Evolutionary conservation across 1,139 yeast genomes (phyloP), one percentile per base, ranked within the genome.

Genomic region (Petasospora fabianii): DNA sequence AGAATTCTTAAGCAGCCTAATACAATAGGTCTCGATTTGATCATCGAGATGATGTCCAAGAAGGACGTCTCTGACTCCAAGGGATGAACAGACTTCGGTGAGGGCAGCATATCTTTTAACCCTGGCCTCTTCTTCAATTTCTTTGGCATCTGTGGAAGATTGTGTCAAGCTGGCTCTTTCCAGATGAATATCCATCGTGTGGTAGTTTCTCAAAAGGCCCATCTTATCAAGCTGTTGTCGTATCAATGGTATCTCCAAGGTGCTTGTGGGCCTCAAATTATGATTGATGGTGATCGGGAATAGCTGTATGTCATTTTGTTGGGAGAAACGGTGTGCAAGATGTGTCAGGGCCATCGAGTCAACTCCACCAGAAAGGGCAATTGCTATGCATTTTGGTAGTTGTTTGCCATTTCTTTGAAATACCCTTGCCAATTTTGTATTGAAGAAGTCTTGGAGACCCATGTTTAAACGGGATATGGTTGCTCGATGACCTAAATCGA

Each of bases 341-440:
- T 69, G 69, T 1, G 84, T 67, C 34, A 84, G 58, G 22, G 84
- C 80, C 75, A 84, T 77, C 2, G 94, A 84, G 54, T 84, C 95
- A 2, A 80, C 88, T 0, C 95, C 95, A 3, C 95, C 95, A 9
- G 87, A 79, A 3, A 84, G 69, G 0, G 90, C 88, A 16, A 72
- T 34, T 1, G 50, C 58, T 6, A 54, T 16, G 10, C 30, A 39
- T 14, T 30, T 27, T 1, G 57, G 57, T 1, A 47, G 17, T 2
- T 16, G 13, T 11, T 24, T 21, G 19, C 27, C 24, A 17, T 37
- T 40, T 11, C 38, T 31, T 5, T 34, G 29, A 29, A 41, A 41
- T 5, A 41, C 32, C 8, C 39, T 31, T 7, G 34, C 11, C 14
- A 41, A 19, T 2, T 31, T 22, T 5, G 24, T 24, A 18, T 32